Evolutionary conservation across 805 yeast species (phyloP), one percentile per base, ranked within the genome.

Genomic region (Candida stauntonica): DNA sequence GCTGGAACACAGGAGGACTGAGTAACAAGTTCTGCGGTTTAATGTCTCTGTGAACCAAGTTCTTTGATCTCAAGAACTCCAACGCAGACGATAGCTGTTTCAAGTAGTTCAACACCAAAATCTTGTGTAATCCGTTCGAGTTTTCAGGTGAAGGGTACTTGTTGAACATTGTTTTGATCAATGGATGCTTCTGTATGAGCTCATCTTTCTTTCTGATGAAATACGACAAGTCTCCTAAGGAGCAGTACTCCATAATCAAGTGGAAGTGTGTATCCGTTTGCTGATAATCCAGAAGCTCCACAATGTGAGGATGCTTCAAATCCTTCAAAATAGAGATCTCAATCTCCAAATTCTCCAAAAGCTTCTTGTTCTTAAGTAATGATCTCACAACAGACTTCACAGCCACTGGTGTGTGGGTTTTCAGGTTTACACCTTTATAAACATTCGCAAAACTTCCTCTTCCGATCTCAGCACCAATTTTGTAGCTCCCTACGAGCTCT

Each of bases 401-500:
- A 8, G 98, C 98, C 29, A 91, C 93, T 1, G 88, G 73, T 23
- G 68, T 65, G 47, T 69, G 69, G 4, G 75, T 69, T 31, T 64
- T 60, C 14, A 66, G 60, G 52, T 81, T 70, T 41, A 73, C 69
- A 36, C 96, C 96, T 62, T 86, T 88, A 67, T 85, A 91, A 18
- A 93, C 99, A 45, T 81, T 83, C 52, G 99, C 99, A 67, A 93
- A 93, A 7, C 95, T 85, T 24, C 99, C 99, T 52, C 85, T 79
- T 17, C 99, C 99, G 38, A 93, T 91, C 60, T 88, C 95, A 3
- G 54, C 45, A 3, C 59, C 60, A 13, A 52, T 41, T 35, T 50
- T 53, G 46, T 52, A 55, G 30, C 45, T 42, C 17, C 52, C 59
- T 14, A 51, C 46, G 36, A 51, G 41, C 36, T 47, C 49, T 26